Conservation (phyloP, 768 basidiomycete species). For the Boletus patriciae region DNA sequence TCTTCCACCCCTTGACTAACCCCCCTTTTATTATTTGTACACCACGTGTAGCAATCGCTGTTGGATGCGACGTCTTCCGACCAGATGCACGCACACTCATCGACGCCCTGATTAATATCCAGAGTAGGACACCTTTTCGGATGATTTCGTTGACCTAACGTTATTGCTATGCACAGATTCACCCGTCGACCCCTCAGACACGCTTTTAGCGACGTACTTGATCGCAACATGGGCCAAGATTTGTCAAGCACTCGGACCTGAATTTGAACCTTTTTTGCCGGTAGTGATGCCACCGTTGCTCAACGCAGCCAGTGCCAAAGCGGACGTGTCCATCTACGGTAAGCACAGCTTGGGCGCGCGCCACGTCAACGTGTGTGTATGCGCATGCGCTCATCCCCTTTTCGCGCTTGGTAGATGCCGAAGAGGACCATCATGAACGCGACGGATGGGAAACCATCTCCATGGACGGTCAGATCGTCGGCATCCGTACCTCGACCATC, state of each 20-base stretch:
- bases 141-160: background rate
- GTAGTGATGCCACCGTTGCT: constrained; percentile 82
- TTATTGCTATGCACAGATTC: constrained; percentile 44
- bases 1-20: background rate
- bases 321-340: constrained; percentile 76
- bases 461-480: constrained; percentile 75
- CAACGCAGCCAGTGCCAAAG: constrained; percentile 74
- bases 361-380: background rate
- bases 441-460: constrained; percentile 80
- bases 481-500: constrained; percentile 75
- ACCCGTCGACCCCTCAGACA: constrained; percentile 68
- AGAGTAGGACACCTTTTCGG: constrained; percentile 49
- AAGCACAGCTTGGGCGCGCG: background rate
- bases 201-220: constrained; percentile 70
- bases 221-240: constrained; percentile 89
- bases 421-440: constrained; percentile 53
- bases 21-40: background rate
- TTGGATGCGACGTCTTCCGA: constrained; percentile 76
- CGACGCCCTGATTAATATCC: constrained; percentile 71
- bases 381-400: background rate
- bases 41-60: constrained; percentile 66
- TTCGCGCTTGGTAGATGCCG: constrained; percentile 45
- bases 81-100: constrained; percentile 72
- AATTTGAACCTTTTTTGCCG: constrained; percentile 85
- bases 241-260: constrained; percentile 78